Evolutionary conservation across 257 asterid species (phyloP).

Genomic region (Plantago major): DNA sequence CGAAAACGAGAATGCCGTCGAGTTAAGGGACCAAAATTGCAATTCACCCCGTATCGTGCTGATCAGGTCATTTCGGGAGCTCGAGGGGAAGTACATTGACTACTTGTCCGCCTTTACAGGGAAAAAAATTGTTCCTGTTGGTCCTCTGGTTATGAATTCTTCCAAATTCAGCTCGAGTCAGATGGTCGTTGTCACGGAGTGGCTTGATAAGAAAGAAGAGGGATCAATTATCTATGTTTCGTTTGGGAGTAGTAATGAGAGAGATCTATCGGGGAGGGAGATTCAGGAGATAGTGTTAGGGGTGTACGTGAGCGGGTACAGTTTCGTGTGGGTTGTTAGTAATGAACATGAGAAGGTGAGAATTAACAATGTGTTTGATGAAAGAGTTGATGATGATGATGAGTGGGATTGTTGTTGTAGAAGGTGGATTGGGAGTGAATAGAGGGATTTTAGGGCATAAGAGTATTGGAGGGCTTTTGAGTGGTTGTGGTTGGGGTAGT

Average conservation of each 20-base stretch:
- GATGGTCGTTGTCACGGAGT: slow-evolving; percentile 21
- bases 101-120: slow-evolving; percentile 18
- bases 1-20: slow-evolving; percentile 16
- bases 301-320: slow-evolving; percentile 31
- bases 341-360: slow-evolving; percentile 3
- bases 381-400: slow-evolving; percentile 18
- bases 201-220: slow-evolving; percentile 28
- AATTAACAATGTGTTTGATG: slow-evolving; percentile 26
- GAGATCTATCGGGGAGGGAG: no score
- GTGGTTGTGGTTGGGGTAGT: slow-evolving; percentile 43
- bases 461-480: slow-evolving; percentile 32
- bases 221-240: slow-evolving; percentile 31
- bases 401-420: slow-evolving; percentile 26
- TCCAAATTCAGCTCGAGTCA: background rate
- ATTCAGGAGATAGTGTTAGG: slow-evolving; percentile 35
- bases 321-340: slow-evolving; percentile 34
- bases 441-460: slow-evolving; percentile 24
- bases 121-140: slow-evolving; percentile 34
- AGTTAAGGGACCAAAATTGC: slow-evolving; percentile 16
- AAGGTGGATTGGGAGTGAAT: slow-evolving; percentile 39
- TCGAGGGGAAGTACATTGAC: slow-evolving; percentile 39
- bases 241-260: slow-evolving; percentile 36
- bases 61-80: slow-evolving; percentile 27
- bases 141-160: slow-evolving; percentile 25
- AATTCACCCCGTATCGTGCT: slow-evolving; percentile 27